A percentile compares a stretch with the other conserved stretches of the same genome.
phyloP scores from a whole-genome alignment of 2,329 filamentous ascomycete genomes.

The Diaporthe batatas region DNA sequence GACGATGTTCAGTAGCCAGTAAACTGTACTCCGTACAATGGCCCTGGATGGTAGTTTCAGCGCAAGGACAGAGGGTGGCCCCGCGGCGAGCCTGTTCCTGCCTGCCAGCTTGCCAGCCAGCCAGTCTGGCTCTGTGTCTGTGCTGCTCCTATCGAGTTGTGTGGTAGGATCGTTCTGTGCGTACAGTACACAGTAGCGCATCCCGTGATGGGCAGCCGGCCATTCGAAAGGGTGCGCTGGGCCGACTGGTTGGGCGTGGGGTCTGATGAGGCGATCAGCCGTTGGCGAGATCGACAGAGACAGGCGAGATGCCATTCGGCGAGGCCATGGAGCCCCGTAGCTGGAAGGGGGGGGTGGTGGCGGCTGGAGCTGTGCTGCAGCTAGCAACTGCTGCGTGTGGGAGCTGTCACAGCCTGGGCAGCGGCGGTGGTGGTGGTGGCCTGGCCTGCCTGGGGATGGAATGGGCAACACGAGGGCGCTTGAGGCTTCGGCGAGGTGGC shows the following conservation, averaged over 20 bases:
- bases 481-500: conserved; percentile 28
- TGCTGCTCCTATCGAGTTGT: conserved; percentile 24
- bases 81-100: not conserved
- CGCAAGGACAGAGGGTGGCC: conserved; percentile 16
- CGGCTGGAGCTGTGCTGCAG: conserved; percentile 27
- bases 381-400: conserved; percentile 29
- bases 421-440: not conserved
- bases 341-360: conserved; percentile 28
- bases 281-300: conserved; percentile 40
- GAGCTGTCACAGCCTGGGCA: conserved; percentile 4
- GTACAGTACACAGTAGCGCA: conserved; percentile 12
- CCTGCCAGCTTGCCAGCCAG: not conserved
- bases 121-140: not conserved
- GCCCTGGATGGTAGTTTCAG: conserved; percentile 18
- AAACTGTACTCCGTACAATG: conserved; percentile 15
- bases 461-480: conserved; percentile 35
- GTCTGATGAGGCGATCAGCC: conserved; percentile 36
- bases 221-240: conserved; percentile 19
- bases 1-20: conserved; percentile 12
- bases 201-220: conserved; percentile 33
- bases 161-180: conserved; percentile 32
- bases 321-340: conserved; percentile 22
- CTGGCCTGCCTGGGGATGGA: not conserved
- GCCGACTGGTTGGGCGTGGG: conserved; percentile 30
- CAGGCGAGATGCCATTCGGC: conserved; percentile 36